Evolutionary conservation across 371 early-diverging fungal species (phyloP).

Genomic region (Apophysomyces trapeziformis): DNA sequence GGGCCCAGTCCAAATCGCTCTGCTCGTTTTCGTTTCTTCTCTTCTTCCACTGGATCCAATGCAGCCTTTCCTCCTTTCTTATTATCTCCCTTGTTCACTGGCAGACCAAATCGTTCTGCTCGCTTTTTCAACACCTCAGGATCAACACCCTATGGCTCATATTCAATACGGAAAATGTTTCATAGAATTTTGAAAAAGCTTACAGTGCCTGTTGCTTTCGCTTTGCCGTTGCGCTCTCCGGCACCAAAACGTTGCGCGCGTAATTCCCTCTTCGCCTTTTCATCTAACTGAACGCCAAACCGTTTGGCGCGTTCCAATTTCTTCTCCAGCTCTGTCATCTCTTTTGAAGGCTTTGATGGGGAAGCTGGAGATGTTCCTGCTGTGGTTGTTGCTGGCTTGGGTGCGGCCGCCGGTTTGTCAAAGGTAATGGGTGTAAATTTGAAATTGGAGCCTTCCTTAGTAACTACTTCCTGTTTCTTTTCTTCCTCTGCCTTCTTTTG

Average conservation of each 20-base stretch:
- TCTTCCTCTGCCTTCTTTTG: constrained; percentile 11
- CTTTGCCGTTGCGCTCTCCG: constrained; percentile 8
- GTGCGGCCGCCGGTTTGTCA: constrained; percentile 22
- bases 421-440: constrained; percentile 51
- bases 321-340: constrained; percentile 37
- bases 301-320: constrained; percentile 60
- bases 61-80: constrained; percentile 21
- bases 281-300: constrained; percentile 55
- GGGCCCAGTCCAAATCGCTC: constrained; percentile 52
- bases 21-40: constrained; percentile 70
- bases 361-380: constrained; percentile 19
- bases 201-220: constrained; percentile 5
- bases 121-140: constrained; percentile 55
- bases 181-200: neutral
- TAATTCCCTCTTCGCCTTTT: constrained; percentile 43
- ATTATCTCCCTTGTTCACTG: constrained; percentile 20
- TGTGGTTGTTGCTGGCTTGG: neutral
- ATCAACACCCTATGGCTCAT: constrained; percentile 29
- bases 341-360: constrained; percentile 18
- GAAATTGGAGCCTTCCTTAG: constrained; percentile 33
- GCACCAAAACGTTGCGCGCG: constrained; percentile 51
- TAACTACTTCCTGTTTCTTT: constrained; percentile 12
- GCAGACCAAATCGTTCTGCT: constrained; percentile 55
- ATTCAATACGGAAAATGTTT: neutral
- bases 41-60: constrained; percentile 59